Base-by-base conservation (phyloP, 2,329 filamentous ascomycete genomes). In the Hymenoscyphus salicellus region DNA sequence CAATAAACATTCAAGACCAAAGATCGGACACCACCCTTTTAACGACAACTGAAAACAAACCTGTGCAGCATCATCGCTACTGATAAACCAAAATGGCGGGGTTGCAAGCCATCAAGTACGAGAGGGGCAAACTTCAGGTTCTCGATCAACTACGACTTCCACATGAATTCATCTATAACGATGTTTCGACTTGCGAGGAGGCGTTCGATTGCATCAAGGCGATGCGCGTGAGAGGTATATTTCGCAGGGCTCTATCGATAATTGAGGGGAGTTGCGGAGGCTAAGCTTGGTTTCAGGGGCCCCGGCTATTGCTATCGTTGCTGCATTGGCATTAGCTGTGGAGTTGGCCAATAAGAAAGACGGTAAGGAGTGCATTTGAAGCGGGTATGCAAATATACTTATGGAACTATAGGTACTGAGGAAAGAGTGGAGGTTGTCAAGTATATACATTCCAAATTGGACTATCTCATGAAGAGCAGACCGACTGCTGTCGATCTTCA, bases 251-350 rank as follows among this genome's bases (percentile, higher is more conserved):
- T 23, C 49, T 58, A 43, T 46, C 7, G 43, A 23, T 26, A 33
- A 6, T 32, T 59, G 61, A 36, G 38, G 33, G 41, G 58, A 23
- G 23, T 57, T 59, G 52, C 26, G 16, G 55, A 38, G 55, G 64
- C 68, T 72, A 69, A 72, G 65, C 56, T 63, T 55, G 46, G 66
- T 55, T 63, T 46, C 64, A 81, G 90, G 92, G 49, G 95, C 95
- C 5, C 95, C 95, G 0, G 95, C 95, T 56, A 99, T 99, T 76
- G 95, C 95, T 55, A 98, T 99, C 69, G 95, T 99, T n/a, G 95
- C 95, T 26, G 91, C 91, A 23, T 84, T 99, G 38, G 89, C 91
- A 1, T 85, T 97, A 41, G 93, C 93, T 1, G 91, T 97, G 8
- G 94, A 98, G 77, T 79, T 98, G 8, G 81, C 87, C 60, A 84